Conservation (phyloP, 2,329 filamentous ascomycete species). For the Colletotrichum sp. region DNA sequence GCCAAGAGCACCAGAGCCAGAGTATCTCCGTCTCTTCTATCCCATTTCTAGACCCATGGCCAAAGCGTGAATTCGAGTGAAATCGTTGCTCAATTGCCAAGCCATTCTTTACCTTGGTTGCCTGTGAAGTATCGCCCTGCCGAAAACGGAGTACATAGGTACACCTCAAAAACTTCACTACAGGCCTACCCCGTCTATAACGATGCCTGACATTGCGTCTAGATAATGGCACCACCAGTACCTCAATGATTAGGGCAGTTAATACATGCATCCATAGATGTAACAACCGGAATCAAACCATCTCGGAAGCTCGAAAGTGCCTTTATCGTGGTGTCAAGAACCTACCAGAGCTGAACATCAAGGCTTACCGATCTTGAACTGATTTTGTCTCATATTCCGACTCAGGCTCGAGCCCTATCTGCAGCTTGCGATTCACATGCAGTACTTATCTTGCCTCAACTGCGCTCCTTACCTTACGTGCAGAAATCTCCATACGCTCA, state of each 20-base stretch:
- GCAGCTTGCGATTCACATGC: neutral
- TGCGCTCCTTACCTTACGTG: neutral
- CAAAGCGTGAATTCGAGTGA: neutral
- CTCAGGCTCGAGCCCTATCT: neutral
- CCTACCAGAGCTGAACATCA: neutral
- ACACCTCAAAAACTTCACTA: neutral
- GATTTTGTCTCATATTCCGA: neutral
- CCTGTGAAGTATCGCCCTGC: neutral
- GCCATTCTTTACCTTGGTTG: neutral
- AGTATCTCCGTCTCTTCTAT: neutral
- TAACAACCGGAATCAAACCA: neutral
- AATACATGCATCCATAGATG: neutral
- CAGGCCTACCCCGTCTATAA: neutral
- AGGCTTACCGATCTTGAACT: neutral
- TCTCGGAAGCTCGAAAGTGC: neutral
- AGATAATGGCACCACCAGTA: neutral
- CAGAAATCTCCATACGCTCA: neutral
- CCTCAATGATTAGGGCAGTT: neutral
- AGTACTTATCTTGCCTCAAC: neutral
- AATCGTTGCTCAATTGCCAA: neutral
- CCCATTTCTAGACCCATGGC: neutral
- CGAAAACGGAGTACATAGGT: neutral
- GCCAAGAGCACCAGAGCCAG: neutral
- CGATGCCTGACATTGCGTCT: neutral
- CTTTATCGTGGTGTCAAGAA: neutral